A percentile compares a stretch with the other conserved stretches of the same genome.
phyloP scores from a whole-genome alignment of 2,329 filamentous ascomycete species.

The Fusarium sp. region DNA sequence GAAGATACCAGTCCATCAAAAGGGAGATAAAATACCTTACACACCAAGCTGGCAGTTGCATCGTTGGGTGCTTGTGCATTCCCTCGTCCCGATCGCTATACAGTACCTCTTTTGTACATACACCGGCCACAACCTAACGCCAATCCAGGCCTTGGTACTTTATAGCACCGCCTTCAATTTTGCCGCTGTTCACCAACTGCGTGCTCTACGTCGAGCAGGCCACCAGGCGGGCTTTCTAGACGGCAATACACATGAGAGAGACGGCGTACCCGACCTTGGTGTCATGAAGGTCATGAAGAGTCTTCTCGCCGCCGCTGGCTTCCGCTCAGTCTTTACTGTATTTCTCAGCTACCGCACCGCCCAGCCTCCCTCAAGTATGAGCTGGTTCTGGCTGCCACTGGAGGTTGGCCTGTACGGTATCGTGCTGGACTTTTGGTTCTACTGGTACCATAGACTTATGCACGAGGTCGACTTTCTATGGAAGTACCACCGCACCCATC shows the following conservation, averaged over 20 bases:
- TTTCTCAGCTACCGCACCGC: neutral
- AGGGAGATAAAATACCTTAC: neutral
- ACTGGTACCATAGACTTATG: constrained; percentile 23
- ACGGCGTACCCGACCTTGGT: neutral
- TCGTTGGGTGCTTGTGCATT: neutral
- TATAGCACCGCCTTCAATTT: neutral
- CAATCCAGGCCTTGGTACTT: neutral
- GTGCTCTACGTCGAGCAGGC: neutral
- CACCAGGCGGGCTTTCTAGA: neutral
- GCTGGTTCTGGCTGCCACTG: constrained; percentile 1
- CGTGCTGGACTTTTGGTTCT: constrained; percentile 27
- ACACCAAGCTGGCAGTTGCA: neutral
- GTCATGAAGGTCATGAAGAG: neutral
- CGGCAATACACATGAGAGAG: neutral
- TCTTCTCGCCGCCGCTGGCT: neutral
- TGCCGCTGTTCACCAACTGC: neutral
- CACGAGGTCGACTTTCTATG: constrained; percentile 18
- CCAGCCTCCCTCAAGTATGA: neutral
- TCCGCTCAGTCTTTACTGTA: neutral
- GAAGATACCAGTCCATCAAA: neutral
- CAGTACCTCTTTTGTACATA: neutral
- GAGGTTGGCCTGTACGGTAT: constrained; percentile 15
- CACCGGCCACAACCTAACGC: neutral
- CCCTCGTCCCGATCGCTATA: neutral
- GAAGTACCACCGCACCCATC: constrained; percentile 26